phyloP scores from a whole-genome alignment of 1,284 basidiomycete genomes.

The Apiotrichum siamense region DNA sequence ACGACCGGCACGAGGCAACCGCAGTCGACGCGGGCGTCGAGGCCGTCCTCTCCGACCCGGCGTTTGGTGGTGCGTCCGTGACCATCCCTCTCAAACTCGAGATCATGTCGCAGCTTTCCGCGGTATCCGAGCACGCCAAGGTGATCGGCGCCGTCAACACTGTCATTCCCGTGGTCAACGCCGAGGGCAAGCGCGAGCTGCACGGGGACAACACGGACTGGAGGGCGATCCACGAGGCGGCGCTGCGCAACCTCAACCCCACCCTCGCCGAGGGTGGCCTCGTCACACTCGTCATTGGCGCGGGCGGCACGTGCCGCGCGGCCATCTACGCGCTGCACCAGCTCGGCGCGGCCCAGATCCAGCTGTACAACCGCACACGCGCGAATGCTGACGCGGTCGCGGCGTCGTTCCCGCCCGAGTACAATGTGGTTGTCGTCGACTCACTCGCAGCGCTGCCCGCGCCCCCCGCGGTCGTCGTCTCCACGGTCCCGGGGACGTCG shows the following conservation, averaged over 20 bases:
- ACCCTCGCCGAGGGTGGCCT: constrained; percentile 34
- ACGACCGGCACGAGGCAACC: constrained; percentile 69
- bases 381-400: constrained; percentile 66
- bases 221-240: constrained; percentile 67
- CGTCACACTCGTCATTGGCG: constrained; percentile 75
- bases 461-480: constrained; percentile 67
- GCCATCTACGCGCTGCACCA: constrained; percentile 79
- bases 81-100: constrained; percentile 92
- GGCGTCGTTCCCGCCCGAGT: constrained; percentile 58
- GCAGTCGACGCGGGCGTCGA: constrained; percentile 62
- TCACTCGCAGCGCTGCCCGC: constrained; percentile 56
- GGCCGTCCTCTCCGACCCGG: constrained; percentile 57
- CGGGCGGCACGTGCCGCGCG: constrained; percentile 85
- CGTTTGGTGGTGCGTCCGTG: constrained; percentile 92
- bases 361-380: constrained; percentile 76
- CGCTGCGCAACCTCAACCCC: constrained; percentile 39
- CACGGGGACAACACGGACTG: constrained; percentile 92
- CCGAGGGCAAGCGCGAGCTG: constrained; percentile 54
- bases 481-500: constrained; percentile 74
- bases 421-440: constrained; percentile 55
- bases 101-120: constrained; percentile 70
- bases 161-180: constrained; percentile 56
- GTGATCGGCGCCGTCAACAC: constrained; percentile 91
- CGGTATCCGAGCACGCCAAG: constrained; percentile 68
- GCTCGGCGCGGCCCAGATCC: constrained; percentile 64